phyloP scores from a whole-genome alignment of 2,329 filamentous ascomycete species.

The Chaetothyriales sp. region DNA sequence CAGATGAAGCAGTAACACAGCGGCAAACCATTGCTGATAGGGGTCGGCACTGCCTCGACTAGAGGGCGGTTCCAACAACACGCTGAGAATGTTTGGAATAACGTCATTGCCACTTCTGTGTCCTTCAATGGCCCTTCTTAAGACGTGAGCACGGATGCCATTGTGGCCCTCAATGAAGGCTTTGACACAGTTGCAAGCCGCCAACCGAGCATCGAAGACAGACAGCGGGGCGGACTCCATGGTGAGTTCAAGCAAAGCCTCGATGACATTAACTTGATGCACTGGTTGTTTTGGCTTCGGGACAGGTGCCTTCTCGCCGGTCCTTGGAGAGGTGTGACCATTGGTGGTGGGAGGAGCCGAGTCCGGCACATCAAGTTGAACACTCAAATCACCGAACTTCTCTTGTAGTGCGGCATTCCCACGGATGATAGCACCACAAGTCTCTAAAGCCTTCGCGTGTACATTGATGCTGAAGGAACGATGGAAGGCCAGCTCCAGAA shows the following conservation, averaged over 20 bases:
- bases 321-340: constrained; percentile 18
- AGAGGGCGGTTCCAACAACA: constrained; percentile 54
- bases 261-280: constrained; percentile 57
- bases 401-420: constrained; percentile 71
- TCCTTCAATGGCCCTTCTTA: constrained; percentile 76
- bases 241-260: constrained; percentile 72
- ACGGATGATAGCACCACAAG: constrained; percentile 77
- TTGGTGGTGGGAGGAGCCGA: constrained; percentile 19
- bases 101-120: constrained; percentile 64
- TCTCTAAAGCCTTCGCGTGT: constrained; percentile 67
- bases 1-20: constrained; percentile 72
- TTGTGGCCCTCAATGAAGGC: constrained; percentile 77
- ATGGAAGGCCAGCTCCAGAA: constrained; percentile 70
- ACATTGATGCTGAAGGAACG: constrained; percentile 58
- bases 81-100: constrained; percentile 74
- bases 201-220: constrained; percentile 64
- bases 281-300: constrained; percentile 4
- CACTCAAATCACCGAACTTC: constrained; percentile 72
- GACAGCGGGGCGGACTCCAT: constrained; percentile 51
- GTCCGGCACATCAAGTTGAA: constrained; percentile 32
- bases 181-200: constrained; percentile 79
- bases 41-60: constrained; percentile 55
- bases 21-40: constrained; percentile 80
- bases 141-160: constrained; percentile 70
- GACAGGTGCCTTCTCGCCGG: constrained; percentile 4